Base-by-base conservation (phyloP, 352 stramenopile genomes). In the Phytophthora tentaculata region DNA sequence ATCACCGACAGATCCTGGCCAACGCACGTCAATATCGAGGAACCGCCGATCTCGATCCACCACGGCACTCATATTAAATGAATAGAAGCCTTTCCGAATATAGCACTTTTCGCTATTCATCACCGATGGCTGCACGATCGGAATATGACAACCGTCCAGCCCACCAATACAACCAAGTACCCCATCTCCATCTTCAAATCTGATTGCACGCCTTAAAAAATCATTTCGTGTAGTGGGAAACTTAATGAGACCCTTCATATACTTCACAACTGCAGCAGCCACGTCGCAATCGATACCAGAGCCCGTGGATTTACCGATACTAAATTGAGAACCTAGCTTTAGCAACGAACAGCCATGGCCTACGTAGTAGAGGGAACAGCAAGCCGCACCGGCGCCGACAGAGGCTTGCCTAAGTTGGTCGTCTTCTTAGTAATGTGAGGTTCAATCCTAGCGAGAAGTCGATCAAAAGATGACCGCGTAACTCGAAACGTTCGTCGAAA, bases 111-210 rank as follows among this genome's bases (percentile, higher is more conserved):
- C n/a, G n/a, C n/a, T n/a, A n/a, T n/a, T 32, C 28, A 32, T 32
- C 28, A 32, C 8, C 28, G 28, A 32, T 3, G 28, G 28, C 28
- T 32, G 28, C n/a, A 48, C 5, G 17, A 48, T 48, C 41, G 5
- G 41, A n/a, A 48, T 48, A 24, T 48, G 41, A 48, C 41, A 48
- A 5, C 41, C 41, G 19, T 48, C 41, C 19, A 48, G 41, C 17
- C 17, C 16, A n/a, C 41, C n/a, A 19, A 48, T n/a, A 8, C 41
- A 48, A 19, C 41, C 37, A 20, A 14, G 37, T 20, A 45, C 13
- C 14, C 37, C 37, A 19, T 45, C 19, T 48, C 17, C 41, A 48
- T 48, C 41, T 48, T 48, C 41, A 19, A n/a, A n/a, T n/a, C 14
- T 32, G 28, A 48, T 48, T 48, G 14, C 4, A 48, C 19, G 41